Evolutionary conservation across 78 protist genomes (phyloP), one percentile per base, ranked within the genome.

Genomic region (Dictyostelium discoideum): DNA sequence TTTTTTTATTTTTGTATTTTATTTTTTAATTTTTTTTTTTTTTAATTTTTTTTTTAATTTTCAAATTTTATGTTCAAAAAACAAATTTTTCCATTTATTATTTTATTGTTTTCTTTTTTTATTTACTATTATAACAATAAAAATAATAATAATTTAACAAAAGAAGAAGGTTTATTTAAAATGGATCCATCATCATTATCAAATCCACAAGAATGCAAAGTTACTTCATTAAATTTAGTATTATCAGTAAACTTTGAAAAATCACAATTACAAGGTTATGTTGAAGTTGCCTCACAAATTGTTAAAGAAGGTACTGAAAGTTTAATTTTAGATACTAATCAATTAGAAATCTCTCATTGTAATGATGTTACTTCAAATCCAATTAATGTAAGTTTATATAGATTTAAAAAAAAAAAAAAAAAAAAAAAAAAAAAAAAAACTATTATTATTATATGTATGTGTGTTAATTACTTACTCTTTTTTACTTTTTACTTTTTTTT

Each of bases 101-200:
- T 54, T 54, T 54, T 54, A 16, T 69, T 69, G 10, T 69, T 69
- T 24, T 69, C 37, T 69, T 69, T 69, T 69, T 22, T 26, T 69
- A 69, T 22, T 24, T 26, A 7, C 26, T 26, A 69, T 69, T 26
- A 26, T 69, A 69, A 50, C 60, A 50, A 37, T 74, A 74, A 37
- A 8, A 74, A 74, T 37, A 11, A 37, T 37, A 74, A 26, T 74
- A 74, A 74, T 74, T 24, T 11, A 16, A 54, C 11, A 50, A 73
- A 3, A 16, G 42, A 78, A 78, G 79, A 72, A 72, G 18, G 14
- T 37, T 3, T 14, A 76, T 39, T 37, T 20, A 57, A 76, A 18
- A 92, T 92, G 96, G 96, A 92, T 92, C 96, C 96, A 72, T 86
- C 92, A 79, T 92, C 96, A 81, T 85, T 84, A 60, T 86, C 93